Base-by-base conservation (phyloP, 1,284 basidiomycete genomes). In the Athelia sp. region DNA sequence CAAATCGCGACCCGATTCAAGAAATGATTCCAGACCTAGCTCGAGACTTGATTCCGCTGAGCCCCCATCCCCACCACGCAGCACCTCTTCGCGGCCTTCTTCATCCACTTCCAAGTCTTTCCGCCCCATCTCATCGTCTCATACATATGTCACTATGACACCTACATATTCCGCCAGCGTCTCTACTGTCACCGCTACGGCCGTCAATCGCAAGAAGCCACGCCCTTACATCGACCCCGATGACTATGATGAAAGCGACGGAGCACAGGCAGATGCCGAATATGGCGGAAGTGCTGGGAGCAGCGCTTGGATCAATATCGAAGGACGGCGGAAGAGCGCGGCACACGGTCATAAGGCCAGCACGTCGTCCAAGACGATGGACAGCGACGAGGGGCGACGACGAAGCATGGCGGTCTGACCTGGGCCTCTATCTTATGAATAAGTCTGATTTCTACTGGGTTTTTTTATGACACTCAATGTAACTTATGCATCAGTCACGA, bases 231-330 rank as follows among this genome's bases (percentile, higher is more conserved):
- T 72, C 24, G 54, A 70, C 3, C 56, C 72, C 1, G 68, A 73
- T 45, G 80, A 81, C 1, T 76, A 78, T 10, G 75, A 76, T 21
- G 78, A 76, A 0, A 81, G 79, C 56, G 84, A 83, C 38, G 82
- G 81, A 2, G 74, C 71, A 17, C 77, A 86, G 54, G 84, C 82
- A 4, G 84, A 87, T 61, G 81, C 71, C 17, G 84, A 87, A 63
- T 82, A 73, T 52, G 71, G 71, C 43, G 65, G 63, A 21, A 56
- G 62, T 46, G 64, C 61, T 32, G 54, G 44, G 45, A 55, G 58
- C 40, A 65, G 51, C 50, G 64, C 68, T 29, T 79, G 78, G 76
- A 68, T 78, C 23, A 82, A 82, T 58, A 60, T 77, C 2, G 82
- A 84, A 21, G 74, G 75, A n/a, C 68, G 84, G 50, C 69, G 81